These are phyloP conservation scores for Neurospora tetrasperma DNA, from an alignment of 495 filamentous ascomycete genomes.

Conservation along the genomic window DNA sequence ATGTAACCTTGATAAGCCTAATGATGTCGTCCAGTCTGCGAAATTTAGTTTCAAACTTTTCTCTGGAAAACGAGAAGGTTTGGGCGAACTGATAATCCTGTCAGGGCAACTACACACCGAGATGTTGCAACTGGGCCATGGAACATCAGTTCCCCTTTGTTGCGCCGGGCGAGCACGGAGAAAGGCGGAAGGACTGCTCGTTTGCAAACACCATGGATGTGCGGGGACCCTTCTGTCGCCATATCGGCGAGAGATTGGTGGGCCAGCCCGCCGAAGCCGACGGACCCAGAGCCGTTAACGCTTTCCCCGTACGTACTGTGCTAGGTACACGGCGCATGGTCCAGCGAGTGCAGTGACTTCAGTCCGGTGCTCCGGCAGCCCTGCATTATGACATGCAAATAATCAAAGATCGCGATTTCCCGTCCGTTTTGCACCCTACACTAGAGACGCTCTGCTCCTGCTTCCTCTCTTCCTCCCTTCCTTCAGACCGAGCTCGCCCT, in stretches of 20 bases:
- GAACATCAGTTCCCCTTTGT: not conserved
- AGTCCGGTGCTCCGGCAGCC: not conserved
- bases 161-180: not conserved
- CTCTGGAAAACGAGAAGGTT: not conserved
- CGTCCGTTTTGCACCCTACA: not conserved
- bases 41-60: not conserved
- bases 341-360: no score
- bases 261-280: not conserved
- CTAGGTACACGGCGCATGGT: not conserved
- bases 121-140: not conserved
- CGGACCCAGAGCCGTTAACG: not conserved
- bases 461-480: not conserved
- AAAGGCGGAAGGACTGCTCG: not conserved
- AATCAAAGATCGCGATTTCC: constrained; percentile 18
- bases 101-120: not conserved
- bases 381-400: constrained; percentile 12
- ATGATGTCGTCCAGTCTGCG: not conserved
- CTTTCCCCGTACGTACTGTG: not conserved
- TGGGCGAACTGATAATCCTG: not conserved
- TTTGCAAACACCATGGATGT: not conserved
- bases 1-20: not conserved
- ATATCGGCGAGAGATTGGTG: not conserved
- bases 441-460: not conserved
- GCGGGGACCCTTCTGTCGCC: not conserved
- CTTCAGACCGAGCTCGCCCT: not conserved